Evolutionary conservation across 2,329 filamentous ascomycete genomes (phyloP), one percentile per base, ranked within the genome.

Genomic region (Amesomyces nigricolor): DNA sequence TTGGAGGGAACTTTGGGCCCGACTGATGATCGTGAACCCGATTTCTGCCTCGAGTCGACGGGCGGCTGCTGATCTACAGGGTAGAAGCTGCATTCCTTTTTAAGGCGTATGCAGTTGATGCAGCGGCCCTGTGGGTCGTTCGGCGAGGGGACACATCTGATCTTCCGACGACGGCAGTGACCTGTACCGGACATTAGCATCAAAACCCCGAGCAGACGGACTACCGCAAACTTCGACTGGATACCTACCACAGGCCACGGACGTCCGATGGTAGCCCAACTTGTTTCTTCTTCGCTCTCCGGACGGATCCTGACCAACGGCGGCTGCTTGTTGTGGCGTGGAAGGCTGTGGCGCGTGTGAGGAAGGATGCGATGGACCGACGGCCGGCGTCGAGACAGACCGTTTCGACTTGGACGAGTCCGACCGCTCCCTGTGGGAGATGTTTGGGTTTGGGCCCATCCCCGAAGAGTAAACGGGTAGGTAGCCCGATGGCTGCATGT

Each of bases 81-180:
- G 64, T 86, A 88, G 72, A 95, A 97, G 68, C 87, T 89, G 72
- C 92, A 97, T 62, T 96, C 90, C 67, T 95, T 96, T 71, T 95
- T 95, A 67, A 97, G 75, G 46, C 91, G 85, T 65, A 96, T 95
- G 72, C 92, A 97, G 74, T 95, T 96, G 61, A 87, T 83, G 72
- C 92, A 97, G 61, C 91, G 85, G 45, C 85, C 85, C 66, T 89
- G 82, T 9, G 78, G 69, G 63, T 95, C 89, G 61, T 85, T 83
- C 47, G 82, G 78, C 8, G 88, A 83, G 43, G 89, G 79, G 50
- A 96, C 83, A 71, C 92, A 97, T 72, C 92, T 81, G 60, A 97
- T 97, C 73, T 97, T 97, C 64, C 92, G 86, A 68, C 89, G 82
- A 66, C 92, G 88, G 70, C 92, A 97, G 69, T 96, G 90, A 54